phyloP scores from a whole-genome alignment of 2,329 filamentous ascomycete species.

The Pseudopyrenochaeta lycopersici region DNA sequence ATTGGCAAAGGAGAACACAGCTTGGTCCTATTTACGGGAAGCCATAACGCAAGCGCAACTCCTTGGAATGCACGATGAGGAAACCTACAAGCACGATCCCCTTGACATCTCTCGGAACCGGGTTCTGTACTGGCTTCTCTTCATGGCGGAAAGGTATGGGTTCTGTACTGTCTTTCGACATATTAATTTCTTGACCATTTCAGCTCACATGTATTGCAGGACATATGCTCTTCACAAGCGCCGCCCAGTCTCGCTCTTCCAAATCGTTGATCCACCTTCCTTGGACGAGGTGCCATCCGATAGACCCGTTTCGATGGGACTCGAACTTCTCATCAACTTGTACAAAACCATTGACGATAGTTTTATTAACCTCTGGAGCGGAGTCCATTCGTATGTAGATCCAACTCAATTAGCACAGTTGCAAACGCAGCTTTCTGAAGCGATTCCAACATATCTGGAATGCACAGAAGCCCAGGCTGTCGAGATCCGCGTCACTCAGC shows the following conservation, averaged over 20 bases:
- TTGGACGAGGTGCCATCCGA: too few species aligned
- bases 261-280: slow-evolving; percentile 71
- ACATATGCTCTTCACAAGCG: slow-evolving; percentile 71
- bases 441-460: too few species aligned
- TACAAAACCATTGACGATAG: too few species aligned
- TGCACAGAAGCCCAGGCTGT: too few species aligned
- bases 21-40: slow-evolving; percentile 71
- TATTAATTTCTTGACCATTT: neutral
- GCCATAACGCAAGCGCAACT: too few species aligned
- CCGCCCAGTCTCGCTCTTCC: slow-evolving; percentile 68
- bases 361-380: slow-evolving; percentile 72
- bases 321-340: too few species aligned
- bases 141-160: slow-evolving; percentile 65
- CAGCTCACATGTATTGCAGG: slow-evolving; percentile 50
- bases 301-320: too few species aligned
- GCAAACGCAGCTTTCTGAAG: slow-evolving; percentile 64
- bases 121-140: too few species aligned
- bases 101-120: too few species aligned
- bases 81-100: too few species aligned
- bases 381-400: slow-evolving; percentile 57
- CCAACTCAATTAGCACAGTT: slow-evolving; percentile 57
- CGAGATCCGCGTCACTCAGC: too few species aligned
- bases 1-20: slow-evolving; percentile 68
- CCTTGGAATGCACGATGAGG: too few species aligned
- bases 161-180: neutral